A percentile compares a stretch with the other conserved stretches of the same genome.
These are phyloP conservation scores for Gamarada debralockiae DNA, from an alignment of 495 filamentous ascomycete species.

Conservation along the genomic window DNA sequence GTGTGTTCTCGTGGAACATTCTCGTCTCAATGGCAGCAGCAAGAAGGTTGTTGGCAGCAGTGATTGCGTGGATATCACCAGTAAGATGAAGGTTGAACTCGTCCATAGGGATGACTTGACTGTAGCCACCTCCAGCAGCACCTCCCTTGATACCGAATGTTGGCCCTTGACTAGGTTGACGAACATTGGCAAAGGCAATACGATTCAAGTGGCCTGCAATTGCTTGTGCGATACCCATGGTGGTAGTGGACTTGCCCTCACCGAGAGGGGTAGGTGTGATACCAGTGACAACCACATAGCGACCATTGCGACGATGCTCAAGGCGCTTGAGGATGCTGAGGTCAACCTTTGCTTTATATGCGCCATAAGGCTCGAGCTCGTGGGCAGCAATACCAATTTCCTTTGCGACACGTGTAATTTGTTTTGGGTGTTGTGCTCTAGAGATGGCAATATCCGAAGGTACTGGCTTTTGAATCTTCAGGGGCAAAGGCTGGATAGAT, in stretches of 20 bases:
- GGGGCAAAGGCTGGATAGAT: conserved; percentile 69
- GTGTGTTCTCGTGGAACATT: conserved; percentile 95
- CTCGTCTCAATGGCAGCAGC: conserved; percentile 96
- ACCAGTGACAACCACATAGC: conserved; percentile 87
- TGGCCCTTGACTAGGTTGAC: conserved; percentile 94
- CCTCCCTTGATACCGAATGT: conserved; percentile 99
- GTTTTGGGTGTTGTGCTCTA: conserved; percentile 82
- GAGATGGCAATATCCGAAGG: conserved; percentile 95
- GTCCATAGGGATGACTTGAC: conserved; percentile 99
- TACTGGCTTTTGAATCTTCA: conserved; percentile 71
- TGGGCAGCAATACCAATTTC: conserved; percentile 83
- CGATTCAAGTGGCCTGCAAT: conserved; percentile 83
- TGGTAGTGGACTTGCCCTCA: conserved; percentile 99
- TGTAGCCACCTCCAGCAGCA: conserved; percentile 94
- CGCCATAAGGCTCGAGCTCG: conserved; percentile 91
- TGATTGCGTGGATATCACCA: conserved; percentile 96
- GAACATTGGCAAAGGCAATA: conserved; percentile 91
- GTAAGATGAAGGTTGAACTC: conserved; percentile 98
- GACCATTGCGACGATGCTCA: conserved; percentile 79
- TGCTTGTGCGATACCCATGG: conserved; percentile 92
- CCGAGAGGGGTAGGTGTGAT: conserved; percentile 98
- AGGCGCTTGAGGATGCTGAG: conserved; percentile 77
- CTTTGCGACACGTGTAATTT: conserved; percentile 74
- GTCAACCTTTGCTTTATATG: conserved; percentile 93
- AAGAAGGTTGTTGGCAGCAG: conserved; percentile 96